Evolutionary conservation across 352 stramenopile species (phyloP), one percentile per base, ranked within the genome.

Genomic region (Phytophthora sojae): DNA sequence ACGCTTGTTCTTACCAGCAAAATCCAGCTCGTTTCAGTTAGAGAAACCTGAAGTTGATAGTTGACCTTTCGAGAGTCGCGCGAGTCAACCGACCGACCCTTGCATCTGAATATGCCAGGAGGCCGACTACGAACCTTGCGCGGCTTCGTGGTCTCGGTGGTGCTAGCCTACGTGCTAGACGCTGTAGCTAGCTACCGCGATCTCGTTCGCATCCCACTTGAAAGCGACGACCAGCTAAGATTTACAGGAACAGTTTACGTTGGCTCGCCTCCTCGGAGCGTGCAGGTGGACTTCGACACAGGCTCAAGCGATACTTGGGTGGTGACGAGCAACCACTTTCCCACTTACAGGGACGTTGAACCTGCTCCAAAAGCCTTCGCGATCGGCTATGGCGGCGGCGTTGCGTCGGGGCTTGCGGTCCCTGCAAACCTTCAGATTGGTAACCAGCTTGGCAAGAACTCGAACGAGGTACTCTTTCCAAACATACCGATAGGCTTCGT

Each of bases 261-360:
- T 0, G 60, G 60, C 12, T 64, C 54, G 0, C 32, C 61, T 7
- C 51, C 30, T 51, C 58, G 42, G 12, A 25, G 19, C 19, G 50
- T 63, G 12, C 69, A 35, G 11, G 60, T 77, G 15, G 39, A 68
- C 29, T 70, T 77, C 47, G 65, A 74, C 30, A 74, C 70, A 15
- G 64, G 70, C 11, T 77, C 70, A 6, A 74, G 70, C 35, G 55
- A 67, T 53, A 60, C 42, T 7, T 76, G 69, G 64, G 37, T 76
- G 64, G 37, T 76, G 25, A 19, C 51, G 23, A 67, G 42, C 25
- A 25, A 19, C 15, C 39, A 26, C 12, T 37, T 52, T 11, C n/a
- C n/a, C 6, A 14, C 5, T 4, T 2, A 19, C 9, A 9, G 12
- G 11, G 32, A 56, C 26, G n/a, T 21, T 30, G 15, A 0, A 42